Evolutionary conservation across 345 rosid genomes (phyloP).

Genomic region (Boechera retrofracta): DNA sequence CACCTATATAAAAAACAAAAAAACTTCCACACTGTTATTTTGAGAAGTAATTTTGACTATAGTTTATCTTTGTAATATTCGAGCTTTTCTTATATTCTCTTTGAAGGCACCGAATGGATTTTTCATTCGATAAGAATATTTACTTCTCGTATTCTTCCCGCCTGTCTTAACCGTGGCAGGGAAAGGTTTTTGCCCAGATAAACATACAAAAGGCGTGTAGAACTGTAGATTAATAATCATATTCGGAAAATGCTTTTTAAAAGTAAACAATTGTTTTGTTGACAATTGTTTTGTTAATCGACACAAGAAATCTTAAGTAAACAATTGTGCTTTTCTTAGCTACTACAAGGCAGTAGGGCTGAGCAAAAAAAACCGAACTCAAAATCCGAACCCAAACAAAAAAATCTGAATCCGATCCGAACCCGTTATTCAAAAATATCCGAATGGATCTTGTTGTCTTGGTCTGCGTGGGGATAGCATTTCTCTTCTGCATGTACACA

Average conservation of each 20-base stretch:
- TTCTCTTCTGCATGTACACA: too few species aligned
- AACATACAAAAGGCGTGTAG: neutral
- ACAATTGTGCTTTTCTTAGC: too few species aligned
- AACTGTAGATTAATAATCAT: neutral
- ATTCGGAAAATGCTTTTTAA: neutral
- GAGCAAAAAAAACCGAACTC: too few species aligned
- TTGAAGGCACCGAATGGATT: conserved; percentile 33
- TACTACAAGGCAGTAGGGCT: too few species aligned
- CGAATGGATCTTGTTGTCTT: too few species aligned
- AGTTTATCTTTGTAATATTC: conserved; percentile 41
- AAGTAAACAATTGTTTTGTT: neutral
- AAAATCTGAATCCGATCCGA: too few species aligned
- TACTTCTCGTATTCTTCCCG: conserved; percentile 31
- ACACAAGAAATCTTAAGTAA: neutral
- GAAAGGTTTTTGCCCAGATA: neutral
- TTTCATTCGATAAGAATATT: conserved; percentile 41
- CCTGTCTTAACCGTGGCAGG: conserved; percentile 13
- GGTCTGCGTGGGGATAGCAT: too few species aligned
- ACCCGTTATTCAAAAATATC: too few species aligned
- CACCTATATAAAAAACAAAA: neutral
- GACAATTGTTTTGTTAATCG: neutral
- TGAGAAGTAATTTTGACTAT: conserved; percentile 21
- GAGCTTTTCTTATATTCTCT: conserved; percentile 41
- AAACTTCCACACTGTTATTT: too few species aligned
- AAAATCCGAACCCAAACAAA: too few species aligned